phyloP scores from a whole-genome alignment of 208 protist genomes.

The Leishmania aethiopica region DNA sequence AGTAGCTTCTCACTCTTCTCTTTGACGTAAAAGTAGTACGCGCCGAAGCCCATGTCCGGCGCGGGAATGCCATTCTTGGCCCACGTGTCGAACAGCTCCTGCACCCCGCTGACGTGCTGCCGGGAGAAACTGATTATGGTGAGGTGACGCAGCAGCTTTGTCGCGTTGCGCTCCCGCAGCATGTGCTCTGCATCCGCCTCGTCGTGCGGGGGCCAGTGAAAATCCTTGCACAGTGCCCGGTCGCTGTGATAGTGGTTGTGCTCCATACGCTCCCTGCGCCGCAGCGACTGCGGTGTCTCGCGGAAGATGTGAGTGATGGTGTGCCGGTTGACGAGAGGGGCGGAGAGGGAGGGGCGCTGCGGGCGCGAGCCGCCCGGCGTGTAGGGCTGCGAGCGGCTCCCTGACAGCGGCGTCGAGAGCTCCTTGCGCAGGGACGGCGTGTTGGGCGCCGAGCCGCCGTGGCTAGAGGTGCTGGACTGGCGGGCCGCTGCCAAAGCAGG shows the following conservation, averaged over 20 bases:
- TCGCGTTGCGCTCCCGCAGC: slow-evolving; percentile 38
- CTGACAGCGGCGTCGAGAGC: slow-evolving; percentile 20
- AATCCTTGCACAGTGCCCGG: slow-evolving; percentile 25
- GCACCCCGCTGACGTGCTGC: slow-evolving; percentile 48
- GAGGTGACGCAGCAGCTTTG: slow-evolving; percentile 69
- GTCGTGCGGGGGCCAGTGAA: slow-evolving; percentile 53
- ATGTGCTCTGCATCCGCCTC: slow-evolving; percentile 43
- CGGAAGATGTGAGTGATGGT: slow-evolving; percentile 51
- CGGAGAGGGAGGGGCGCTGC: slow-evolving; percentile 41
- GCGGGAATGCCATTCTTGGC: slow-evolving; percentile 62
- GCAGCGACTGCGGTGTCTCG: slow-evolving; percentile 52
- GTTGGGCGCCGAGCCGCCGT: slow-evolving; percentile 29
- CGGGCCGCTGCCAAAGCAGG: slow-evolving; percentile 6
- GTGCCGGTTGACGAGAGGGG: slow-evolving; percentile 44
- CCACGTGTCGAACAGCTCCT: slow-evolving; percentile 68
- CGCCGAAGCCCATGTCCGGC: slow-evolving; percentile 67
- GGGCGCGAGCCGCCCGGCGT: slow-evolving; percentile 22
- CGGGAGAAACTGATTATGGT: slow-evolving; percentile 62
- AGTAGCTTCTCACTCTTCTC: slow-evolving; percentile 59
- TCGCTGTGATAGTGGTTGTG: slow-evolving; percentile 30
- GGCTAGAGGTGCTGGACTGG: slow-evolving; percentile 21
- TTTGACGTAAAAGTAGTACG: slow-evolving; percentile 82
- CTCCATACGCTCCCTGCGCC: slow-evolving; percentile 33
- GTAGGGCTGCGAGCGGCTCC: slow-evolving; percentile 28
- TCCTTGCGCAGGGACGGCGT: slow-evolving; percentile 32